phyloP scores from a whole-genome alignment of 1,139 yeast species.

The Sugiyamaella novakii region DNA sequence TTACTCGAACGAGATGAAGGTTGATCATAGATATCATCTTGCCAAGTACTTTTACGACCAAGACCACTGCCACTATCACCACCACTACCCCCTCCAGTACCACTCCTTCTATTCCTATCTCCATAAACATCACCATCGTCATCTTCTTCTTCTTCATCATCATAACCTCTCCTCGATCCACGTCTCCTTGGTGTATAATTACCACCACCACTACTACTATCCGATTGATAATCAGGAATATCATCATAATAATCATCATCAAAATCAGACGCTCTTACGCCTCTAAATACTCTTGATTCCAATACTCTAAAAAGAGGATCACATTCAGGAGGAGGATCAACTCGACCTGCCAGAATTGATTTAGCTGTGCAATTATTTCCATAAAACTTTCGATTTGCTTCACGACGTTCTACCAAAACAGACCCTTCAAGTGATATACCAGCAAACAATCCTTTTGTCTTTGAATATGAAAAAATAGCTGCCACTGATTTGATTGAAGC shows the following conservation, averaged over 20 bases:
- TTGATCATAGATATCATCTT: slow-evolving; percentile 78
- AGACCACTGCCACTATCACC: slow-evolving; percentile 22
- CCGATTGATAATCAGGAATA: slow-evolving; percentile 57
- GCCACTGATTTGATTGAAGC: slow-evolving; percentile 88
- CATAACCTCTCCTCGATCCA: slow-evolving; percentile 37
- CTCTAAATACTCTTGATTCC: slow-evolving; percentile 81
- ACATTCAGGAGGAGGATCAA: slow-evolving; percentile 91
- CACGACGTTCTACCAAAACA: slow-evolving; percentile 91
- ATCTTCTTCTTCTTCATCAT: slow-evolving; percentile 49
- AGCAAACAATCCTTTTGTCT: slow-evolving; percentile 95
- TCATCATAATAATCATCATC: slow-evolving; percentile 66
- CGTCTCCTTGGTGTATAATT: slow-evolving; percentile 18
- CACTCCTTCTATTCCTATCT: slow-evolving; percentile 6
- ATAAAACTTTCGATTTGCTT: slow-evolving; percentile 92
- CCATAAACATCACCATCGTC: slow-evolving; percentile 41
- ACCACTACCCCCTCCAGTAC: slow-evolving; percentile 22
- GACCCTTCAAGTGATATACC: slow-evolving; percentile 98
- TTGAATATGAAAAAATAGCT: slow-evolving; percentile 90
- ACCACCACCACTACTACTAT: slow-evolving; percentile 24
- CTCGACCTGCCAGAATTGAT: slow-evolving; percentile 76
- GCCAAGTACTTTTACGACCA: slow-evolving; percentile 58
- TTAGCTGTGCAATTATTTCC: slow-evolving; percentile 87
- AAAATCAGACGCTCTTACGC: slow-evolving; percentile 54
- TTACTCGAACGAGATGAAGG: slow-evolving; percentile 31
- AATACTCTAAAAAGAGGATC: slow-evolving; percentile 85